These are phyloP conservation scores for Microthyrium microscopicum DNA, from an alignment of 2,329 filamentous ascomycete genomes.

Conservation along the genomic window DNA sequence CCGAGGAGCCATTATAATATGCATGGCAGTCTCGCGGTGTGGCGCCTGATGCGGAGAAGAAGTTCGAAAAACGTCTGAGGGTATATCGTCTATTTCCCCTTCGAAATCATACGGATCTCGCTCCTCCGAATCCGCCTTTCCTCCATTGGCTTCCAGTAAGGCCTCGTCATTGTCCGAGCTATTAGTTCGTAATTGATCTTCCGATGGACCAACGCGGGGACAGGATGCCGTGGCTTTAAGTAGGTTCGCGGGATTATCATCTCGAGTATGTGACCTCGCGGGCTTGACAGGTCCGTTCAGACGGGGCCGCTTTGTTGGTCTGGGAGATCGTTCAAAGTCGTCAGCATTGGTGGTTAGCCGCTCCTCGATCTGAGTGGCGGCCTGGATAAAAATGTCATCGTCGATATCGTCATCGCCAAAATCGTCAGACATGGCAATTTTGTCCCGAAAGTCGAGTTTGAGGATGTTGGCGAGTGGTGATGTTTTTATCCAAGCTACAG, in stretches of 20 bases:
- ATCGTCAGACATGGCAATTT: too few species aligned
- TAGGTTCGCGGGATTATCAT: too few species aligned
- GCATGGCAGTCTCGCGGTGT: not conserved
- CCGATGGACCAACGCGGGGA: too few species aligned
- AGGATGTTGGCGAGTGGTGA: too few species aligned
- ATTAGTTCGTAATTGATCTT: not conserved
- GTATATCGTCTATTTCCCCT: too few species aligned
- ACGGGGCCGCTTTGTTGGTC: slow-evolving; percentile 18
- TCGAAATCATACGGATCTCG: too few species aligned
- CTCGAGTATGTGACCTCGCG: slow-evolving; percentile 13
- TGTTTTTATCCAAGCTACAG: too few species aligned
- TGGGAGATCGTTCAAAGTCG: slow-evolving; percentile 18
- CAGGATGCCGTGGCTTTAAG: too few species aligned
- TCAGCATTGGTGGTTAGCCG: slow-evolving; percentile 13
- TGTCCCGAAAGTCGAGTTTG: too few species aligned
- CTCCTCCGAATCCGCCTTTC: too few species aligned
- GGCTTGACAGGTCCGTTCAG: slow-evolving; percentile 7
- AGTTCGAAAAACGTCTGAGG: not conserved
- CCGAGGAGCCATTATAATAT: not conserved
- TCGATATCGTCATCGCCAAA: slow-evolving; percentile 48
- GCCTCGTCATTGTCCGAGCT: not conserved
- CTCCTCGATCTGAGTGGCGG: slow-evolving; percentile 34
- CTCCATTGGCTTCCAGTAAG: too few species aligned
- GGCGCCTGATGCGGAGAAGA: not conserved
- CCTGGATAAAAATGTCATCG: slow-evolving; percentile 50